These are phyloP conservation scores for Pichia terricola DNA, from an alignment of 1,139 yeast genomes.

Conservation along the genomic window DNA sequence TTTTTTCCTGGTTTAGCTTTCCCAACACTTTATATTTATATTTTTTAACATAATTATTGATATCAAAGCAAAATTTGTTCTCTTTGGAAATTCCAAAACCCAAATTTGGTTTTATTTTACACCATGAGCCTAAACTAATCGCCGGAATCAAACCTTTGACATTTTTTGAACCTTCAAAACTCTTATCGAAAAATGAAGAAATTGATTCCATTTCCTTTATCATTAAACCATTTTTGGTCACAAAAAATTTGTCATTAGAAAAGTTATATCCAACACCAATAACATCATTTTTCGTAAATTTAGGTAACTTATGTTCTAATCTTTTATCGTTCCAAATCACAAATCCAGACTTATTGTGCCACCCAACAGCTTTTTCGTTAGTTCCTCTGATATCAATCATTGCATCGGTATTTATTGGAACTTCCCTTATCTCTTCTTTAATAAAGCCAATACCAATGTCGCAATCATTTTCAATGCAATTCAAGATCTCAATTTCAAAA, in stretches of 20 bases:
- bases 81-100: conserved; percentile 35
- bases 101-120: conserved; percentile 54
- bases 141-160: conserved; percentile 30
- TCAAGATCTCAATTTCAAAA: conserved; percentile 40
- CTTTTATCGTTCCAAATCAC: conserved; percentile 31
- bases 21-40: conserved; percentile 26
- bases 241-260: conserved; percentile 52
- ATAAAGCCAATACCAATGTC: conserved; percentile 37
- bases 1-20: conserved; percentile 8
- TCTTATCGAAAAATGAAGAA: conserved; percentile 5
- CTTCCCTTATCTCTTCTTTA: conserved; percentile 14
- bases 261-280: conserved; percentile 84
- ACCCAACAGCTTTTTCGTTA: conserved; percentile 45
- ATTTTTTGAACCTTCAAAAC: conserved; percentile 8
- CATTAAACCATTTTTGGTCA: conserved; percentile 72
- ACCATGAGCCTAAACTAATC: conserved; percentile 41
- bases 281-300: conserved; percentile 48
- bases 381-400: conserved; percentile 32
- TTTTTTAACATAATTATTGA: conserved; percentile 50
- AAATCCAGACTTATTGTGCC: conserved; percentile 47
- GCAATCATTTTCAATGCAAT: conserved; percentile 29
- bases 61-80: conserved; percentile 59
- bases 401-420: conserved; percentile 2
- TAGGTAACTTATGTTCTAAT: conserved; percentile 33
- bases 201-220: conserved; percentile 35